Evolutionary conservation across 352 stramenopile genomes (phyloP).

Genomic region (Phytophthora palmivora): DNA sequence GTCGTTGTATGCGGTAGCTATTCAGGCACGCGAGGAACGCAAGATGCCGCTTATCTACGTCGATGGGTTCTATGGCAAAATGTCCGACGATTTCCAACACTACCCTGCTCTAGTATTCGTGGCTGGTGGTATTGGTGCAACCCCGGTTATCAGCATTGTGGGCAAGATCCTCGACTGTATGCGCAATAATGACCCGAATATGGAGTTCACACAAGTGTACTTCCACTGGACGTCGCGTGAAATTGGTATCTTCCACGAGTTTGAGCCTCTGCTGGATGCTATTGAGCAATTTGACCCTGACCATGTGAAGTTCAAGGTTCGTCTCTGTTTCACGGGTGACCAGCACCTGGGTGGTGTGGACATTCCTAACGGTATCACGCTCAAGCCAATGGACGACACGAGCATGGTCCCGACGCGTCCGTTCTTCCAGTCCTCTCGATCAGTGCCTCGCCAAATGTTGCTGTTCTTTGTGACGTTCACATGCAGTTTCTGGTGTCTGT

Average conservation of each 20-base stretch:
- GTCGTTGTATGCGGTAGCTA: slow-evolving; percentile 74
- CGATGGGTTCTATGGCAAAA: slow-evolving; percentile 85
- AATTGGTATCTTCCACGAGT: slow-evolving; percentile 88
- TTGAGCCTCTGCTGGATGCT: slow-evolving; percentile 79
- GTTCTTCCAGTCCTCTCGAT: slow-evolving; percentile 79
- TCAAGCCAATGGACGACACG: slow-evolving; percentile 86
- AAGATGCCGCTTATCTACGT: slow-evolving; percentile 87
- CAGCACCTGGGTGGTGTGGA: slow-evolving; percentile 78
- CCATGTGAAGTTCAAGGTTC: slow-evolving; percentile 69
- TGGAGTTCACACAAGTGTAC: slow-evolving; percentile 78
- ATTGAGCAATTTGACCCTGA: slow-evolving; percentile 82
- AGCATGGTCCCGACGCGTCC: slow-evolving; percentile 80
- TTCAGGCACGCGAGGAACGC: slow-evolving; percentile 77
- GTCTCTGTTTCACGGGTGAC: slow-evolving; percentile 83
- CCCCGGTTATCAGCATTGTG: slow-evolving; percentile 89
- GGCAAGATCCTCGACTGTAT: slow-evolving; percentile 87
- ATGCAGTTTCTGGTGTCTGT: slow-evolving; percentile 70
- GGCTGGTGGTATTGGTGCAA: slow-evolving; percentile 88
- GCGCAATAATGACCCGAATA: slow-evolving; percentile 78
- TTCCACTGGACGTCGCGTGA: slow-evolving; percentile 88
- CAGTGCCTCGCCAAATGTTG: slow-evolving; percentile 70
- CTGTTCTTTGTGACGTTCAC: slow-evolving; percentile 87
- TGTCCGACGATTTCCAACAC: slow-evolving; percentile 85
- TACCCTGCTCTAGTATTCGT: slow-evolving; percentile 84
- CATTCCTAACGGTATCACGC: slow-evolving; percentile 74